Percentiles rank a stretch among this genome's conserved stretches.
Conservation (phyloP, 1,139 yeast species). For the Saccharomyces hybrid region DNA sequence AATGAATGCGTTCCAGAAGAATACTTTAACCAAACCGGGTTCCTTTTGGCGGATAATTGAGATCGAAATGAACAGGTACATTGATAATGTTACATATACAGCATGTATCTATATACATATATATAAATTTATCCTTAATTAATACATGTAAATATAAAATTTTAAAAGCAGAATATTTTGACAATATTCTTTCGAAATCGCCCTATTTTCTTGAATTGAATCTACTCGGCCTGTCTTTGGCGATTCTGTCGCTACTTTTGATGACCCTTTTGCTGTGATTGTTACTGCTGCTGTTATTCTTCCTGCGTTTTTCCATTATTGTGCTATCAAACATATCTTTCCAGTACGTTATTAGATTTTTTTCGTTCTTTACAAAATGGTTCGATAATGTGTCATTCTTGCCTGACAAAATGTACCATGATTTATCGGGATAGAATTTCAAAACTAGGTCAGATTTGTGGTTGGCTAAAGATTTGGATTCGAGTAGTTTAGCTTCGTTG, state of each 20-base stretch:
- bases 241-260: neutral
- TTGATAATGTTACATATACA: neutral
- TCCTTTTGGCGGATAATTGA: conserved; percentile 36
- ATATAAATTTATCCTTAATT: neutral
- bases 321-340: conserved; percentile 7
- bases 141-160: conserved; percentile 9
- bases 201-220: conserved; percentile 3
- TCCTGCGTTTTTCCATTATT: neutral
- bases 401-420: conserved; percentile 19
- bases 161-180: neutral
- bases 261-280: conserved; percentile 1
- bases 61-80: neutral
- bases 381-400: conserved; percentile 18
- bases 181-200: neutral
- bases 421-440: conserved; percentile 22
- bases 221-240: conserved; percentile 1
- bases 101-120: conserved; percentile 2
- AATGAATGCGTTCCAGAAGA: conserved; percentile 43
- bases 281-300: conserved; percentile 1
- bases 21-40: conserved; percentile 50
- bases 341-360: conserved; percentile 15
- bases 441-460: conserved; percentile 13
- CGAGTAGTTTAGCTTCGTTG: conserved; percentile 24
- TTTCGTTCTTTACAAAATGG: conserved; percentile 7
- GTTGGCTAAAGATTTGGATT: conserved; percentile 4